phyloP scores from a whole-genome alignment of 768 basidiomycete genomes.

The Fomitopsis pulvina region DNA sequence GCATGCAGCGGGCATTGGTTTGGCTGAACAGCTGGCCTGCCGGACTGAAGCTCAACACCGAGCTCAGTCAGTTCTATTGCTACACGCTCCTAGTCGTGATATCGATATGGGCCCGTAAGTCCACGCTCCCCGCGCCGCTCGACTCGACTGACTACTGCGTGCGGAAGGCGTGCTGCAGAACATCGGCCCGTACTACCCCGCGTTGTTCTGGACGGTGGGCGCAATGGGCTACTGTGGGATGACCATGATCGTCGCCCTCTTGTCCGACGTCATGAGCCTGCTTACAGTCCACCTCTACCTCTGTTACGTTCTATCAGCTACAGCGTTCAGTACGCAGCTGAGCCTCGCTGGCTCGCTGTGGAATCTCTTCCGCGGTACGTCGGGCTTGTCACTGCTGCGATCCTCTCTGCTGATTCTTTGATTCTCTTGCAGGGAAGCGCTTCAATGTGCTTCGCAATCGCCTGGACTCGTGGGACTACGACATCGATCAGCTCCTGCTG shows the following conservation, averaged over 20 bases:
- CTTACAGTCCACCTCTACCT: constrained; percentile 67
- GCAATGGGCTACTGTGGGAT: constrained; percentile 35
- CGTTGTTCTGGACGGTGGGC: constrained; percentile 25
- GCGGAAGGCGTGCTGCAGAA: constrained; percentile 22
- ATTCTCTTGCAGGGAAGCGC: constrained; percentile 59
- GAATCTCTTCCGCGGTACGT: constrained; percentile 82
- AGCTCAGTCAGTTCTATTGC: constrained; percentile 84
- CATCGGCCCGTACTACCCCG: constrained; percentile 29
- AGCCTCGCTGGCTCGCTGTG: constrained; percentile 62
- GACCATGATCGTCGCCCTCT: constrained; percentile 60
- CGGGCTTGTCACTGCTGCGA: background rate
- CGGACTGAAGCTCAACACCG: constrained; percentile 92
- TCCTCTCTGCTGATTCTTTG: background rate
- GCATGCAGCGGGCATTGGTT: constrained; percentile 45
- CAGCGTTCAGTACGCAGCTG: constrained; percentile 56
- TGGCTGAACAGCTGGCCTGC: constrained; percentile 98
- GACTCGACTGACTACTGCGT: constrained; percentile 2
- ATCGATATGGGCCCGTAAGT: constrained; percentile 67
- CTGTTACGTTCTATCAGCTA: constrained; percentile 57
- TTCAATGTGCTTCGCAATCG: constrained; percentile 82
- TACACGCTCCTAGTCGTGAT: constrained; percentile 61
- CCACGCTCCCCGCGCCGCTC: background rate
- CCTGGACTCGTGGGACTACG: constrained; percentile 88
- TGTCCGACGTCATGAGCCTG: constrained; percentile 59
- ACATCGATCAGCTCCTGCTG: constrained; percentile 90